Conservation (phyloP, 768 basidiomycete species). For the Podaxis rugospora region DNA sequence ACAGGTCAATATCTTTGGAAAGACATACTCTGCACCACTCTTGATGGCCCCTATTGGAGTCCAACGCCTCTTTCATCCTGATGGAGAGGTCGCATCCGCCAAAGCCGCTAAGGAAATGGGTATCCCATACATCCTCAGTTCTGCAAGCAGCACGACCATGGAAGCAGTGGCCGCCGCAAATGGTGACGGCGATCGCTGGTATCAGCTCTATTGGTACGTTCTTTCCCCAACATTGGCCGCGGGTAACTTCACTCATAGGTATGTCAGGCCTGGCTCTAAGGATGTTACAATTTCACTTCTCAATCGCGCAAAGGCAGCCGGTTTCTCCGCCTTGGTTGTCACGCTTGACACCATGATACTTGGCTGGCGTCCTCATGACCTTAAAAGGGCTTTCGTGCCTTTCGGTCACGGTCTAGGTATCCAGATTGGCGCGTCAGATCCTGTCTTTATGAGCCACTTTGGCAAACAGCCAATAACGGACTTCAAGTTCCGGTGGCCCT, state of each 20-base stretch:
- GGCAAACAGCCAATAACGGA: conserved; percentile 40
- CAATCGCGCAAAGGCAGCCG: conserved; percentile 57
- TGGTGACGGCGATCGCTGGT: conserved; percentile 69
- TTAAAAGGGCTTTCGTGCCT: conserved; percentile 60
- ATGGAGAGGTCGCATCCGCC: conserved; percentile 69
- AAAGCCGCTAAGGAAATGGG: conserved; percentile 58
- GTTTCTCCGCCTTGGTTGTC: conserved; percentile 70
- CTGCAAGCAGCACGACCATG: conserved; percentile 66
- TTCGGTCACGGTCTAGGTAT: conserved; percentile 61
- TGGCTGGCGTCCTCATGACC: conserved; percentile 77
- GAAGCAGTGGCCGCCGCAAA: conserved; percentile 76
- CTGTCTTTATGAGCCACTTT: conserved; percentile 67
- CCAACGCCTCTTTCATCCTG: conserved; percentile 66
- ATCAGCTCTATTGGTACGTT: conserved; percentile 73
- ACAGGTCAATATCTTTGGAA: conserved; percentile 70
- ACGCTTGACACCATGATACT: conserved; percentile 72
- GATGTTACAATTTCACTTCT: conserved; percentile 65
- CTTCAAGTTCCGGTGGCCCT: conserved; percentile 48
- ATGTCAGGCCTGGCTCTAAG: conserved; percentile 52
- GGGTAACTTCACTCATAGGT: neutral
- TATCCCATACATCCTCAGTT: conserved; percentile 72
- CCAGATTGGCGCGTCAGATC: conserved; percentile 69
- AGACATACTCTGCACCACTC: conserved; percentile 55
- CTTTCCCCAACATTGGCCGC: neutral
- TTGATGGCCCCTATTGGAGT: conserved; percentile 76